phyloP scores from a whole-genome alignment of 1,139 yeast genomes.

The Taphrina pruni region DNA sequence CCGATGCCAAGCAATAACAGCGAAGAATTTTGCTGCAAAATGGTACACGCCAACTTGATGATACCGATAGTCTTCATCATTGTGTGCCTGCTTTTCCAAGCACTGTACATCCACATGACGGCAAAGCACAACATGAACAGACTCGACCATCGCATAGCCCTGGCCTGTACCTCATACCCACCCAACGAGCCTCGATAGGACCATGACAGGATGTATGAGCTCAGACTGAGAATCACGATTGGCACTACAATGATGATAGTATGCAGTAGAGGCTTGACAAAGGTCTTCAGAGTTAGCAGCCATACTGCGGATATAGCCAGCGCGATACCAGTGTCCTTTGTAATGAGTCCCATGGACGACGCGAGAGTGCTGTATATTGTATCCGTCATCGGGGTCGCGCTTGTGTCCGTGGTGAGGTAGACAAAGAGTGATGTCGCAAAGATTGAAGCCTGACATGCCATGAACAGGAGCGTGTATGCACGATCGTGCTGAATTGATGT shows the following conservation, averaged over 20 bases:
- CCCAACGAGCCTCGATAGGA: conserved; percentile 52
- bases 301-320: conserved; percentile 51
- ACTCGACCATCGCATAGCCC: conserved; percentile 53
- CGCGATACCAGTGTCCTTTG: conserved; percentile 50
- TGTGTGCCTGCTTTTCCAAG: conserved; percentile 51
- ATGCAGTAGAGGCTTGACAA: conserved; percentile 52
- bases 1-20: conserved; percentile 50
- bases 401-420: conserved; percentile 50
- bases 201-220: conserved; percentile 51
- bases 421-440: conserved; percentile 52
- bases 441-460: conserved; percentile 49
- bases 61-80: conserved; percentile 53
- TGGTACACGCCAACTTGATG: conserved; percentile 52
- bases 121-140: conserved; percentile 51
- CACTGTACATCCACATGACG: conserved; percentile 50
- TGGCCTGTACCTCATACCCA: conserved; percentile 53
- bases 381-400: conserved; percentile 50
- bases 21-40: conserved; percentile 51
- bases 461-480: conserved; percentile 50
- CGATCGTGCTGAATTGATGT: conserved; percentile 48
- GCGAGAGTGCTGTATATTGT: conserved; percentile 51
- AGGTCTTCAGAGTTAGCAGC: conserved; percentile 51
- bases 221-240: conserved; percentile 48
- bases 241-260: conserved; percentile 53
- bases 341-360: conserved; percentile 50